A percentile compares a stretch with the other conserved stretches of the same genome.
Evolutionary conservation across 2,329 filamentous ascomycete species (phyloP).

Genomic region (Beauveria sp.): DNA sequence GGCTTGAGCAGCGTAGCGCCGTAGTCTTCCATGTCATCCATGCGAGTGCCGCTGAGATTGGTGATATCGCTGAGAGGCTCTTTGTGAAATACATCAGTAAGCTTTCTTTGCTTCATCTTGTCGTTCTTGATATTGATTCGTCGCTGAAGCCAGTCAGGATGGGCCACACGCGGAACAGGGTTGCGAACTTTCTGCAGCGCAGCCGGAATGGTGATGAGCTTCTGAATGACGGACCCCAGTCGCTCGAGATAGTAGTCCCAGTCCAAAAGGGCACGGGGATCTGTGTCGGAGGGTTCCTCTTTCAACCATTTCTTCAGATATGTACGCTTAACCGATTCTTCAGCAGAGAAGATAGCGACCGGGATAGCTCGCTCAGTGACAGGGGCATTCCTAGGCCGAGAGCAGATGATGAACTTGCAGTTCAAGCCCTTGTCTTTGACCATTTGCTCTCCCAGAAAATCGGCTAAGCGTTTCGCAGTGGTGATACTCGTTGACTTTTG

Average conservation of each 20-base stretch:
- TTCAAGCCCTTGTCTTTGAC: slow-evolving; percentile 98
- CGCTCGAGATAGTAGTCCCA: slow-evolving; percentile 98
- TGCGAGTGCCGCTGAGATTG: slow-evolving; percentile 48
- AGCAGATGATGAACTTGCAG: slow-evolving; percentile 98
- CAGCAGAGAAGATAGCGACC: slow-evolving; percentile 94
- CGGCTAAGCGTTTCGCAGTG: slow-evolving; percentile 86
- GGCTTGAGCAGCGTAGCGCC: slow-evolving; percentile 60
- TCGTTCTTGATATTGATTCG: slow-evolving; percentile 94
- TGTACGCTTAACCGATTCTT: slow-evolving; percentile 75
- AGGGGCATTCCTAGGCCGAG: slow-evolving; percentile 76
- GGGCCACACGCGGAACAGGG: slow-evolving; percentile 84
- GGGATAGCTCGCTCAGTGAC: slow-evolving; percentile 93
- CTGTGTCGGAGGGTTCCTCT: slow-evolving; percentile 85
- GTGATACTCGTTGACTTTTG: slow-evolving; percentile 99
- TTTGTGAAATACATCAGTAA: slow-evolving; percentile 81
- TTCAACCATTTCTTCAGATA: slow-evolving; percentile 95
- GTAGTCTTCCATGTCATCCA: slow-evolving; percentile 75
- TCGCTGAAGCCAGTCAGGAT: slow-evolving; percentile 94
- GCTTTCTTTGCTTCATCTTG: slow-evolving; percentile 96
- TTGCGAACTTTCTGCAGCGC: slow-evolving; percentile 93
- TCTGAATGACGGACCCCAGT: slow-evolving; percentile 94
- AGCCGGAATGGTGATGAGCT: slow-evolving; percentile 96
- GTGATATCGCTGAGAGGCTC: slow-evolving; percentile 67
- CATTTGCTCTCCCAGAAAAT: slow-evolving; percentile 98
- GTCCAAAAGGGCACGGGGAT: slow-evolving; percentile 82